Conservation (phyloP, 116 monocot species). For the Dioscorea cayenensis region DNA sequence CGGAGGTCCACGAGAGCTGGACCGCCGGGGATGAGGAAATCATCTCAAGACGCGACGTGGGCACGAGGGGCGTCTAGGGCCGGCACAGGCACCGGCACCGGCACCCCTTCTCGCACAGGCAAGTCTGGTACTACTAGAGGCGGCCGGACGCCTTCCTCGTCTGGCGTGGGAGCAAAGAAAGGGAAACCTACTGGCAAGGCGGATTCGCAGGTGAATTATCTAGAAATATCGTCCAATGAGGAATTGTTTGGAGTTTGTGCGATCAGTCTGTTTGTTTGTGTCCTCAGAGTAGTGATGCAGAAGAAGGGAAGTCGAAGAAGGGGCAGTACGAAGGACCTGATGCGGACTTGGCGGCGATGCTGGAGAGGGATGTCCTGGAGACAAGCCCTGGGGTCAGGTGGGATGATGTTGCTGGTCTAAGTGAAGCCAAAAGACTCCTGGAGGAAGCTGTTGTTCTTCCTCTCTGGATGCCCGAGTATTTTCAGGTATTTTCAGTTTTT, state of each 20-base stretch:
- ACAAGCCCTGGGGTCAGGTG: slow-evolving; percentile 91
- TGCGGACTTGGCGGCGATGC: slow-evolving; percentile 91
- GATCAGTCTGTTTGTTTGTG: background rate
- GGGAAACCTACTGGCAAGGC: slow-evolving; percentile 76
- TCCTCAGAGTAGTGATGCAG: slow-evolving; percentile 60
- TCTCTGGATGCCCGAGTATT: slow-evolving; percentile 99
- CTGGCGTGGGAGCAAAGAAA: slow-evolving; percentile 61
- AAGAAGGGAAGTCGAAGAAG: slow-evolving; percentile 75
- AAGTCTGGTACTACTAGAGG: slow-evolving; percentile 41
- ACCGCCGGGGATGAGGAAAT: slow-evolving; percentile 37
- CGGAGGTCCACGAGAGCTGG: slow-evolving; percentile 51
- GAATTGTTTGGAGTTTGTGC: background rate
- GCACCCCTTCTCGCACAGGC: slow-evolving; percentile 36
- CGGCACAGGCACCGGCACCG: slow-evolving; percentile 3
- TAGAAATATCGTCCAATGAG: background rate
- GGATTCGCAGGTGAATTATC: slow-evolving; percentile 47
- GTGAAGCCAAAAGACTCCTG: slow-evolving; percentile 90
- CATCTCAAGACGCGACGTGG: slow-evolving; percentile 81
- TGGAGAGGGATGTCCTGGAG: slow-evolving; percentile 96
- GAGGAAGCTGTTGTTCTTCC: slow-evolving; percentile 99
- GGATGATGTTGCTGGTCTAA: slow-evolving; percentile 98
- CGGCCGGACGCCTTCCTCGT: slow-evolving; percentile 36
- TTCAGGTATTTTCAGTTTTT: slow-evolving; percentile 53
- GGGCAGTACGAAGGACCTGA: slow-evolving; percentile 97
- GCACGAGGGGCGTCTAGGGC: slow-evolving; percentile 55